Conservation (phyloP, 2,329 filamentous ascomycete species). For the Thermochaetoides dissita region DNA sequence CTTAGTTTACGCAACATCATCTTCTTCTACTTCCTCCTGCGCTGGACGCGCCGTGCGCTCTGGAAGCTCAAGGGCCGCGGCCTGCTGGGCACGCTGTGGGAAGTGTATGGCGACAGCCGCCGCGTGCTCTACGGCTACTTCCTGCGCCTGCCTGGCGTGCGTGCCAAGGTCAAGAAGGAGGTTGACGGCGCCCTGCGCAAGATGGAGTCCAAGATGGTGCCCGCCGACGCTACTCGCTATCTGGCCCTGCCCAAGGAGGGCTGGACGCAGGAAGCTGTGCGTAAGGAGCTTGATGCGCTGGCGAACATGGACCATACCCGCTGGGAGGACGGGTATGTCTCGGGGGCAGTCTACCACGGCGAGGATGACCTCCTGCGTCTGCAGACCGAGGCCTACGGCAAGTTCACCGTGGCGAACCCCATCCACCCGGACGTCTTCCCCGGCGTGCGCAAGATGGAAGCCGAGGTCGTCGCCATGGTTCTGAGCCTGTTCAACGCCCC, state of each 20-base stretch:
- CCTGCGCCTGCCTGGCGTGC: conserved; percentile 73
- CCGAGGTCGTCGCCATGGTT: conserved; percentile 93
- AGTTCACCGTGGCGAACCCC: conserved; percentile 90
- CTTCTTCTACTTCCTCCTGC: conserved; percentile 76
- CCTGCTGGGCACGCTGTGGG: conserved; percentile 60
- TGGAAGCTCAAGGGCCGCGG: conserved; percentile 84
- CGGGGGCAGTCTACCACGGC: conserved; percentile 91
- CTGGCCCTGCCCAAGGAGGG: conserved; percentile 69
- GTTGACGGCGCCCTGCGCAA: conserved; percentile 67
- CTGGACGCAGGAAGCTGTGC: conserved; percentile 65
- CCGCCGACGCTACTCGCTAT: conserved; percentile 57
- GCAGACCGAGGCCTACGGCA: conserved; percentile 84
- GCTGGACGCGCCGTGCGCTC: conserved; percentile 65
- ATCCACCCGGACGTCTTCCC: conserved; percentile 98
- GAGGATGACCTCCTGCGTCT: conserved; percentile 68
- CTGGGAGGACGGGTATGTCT: conserved; percentile 93
- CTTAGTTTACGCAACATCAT: conserved; percentile 46
- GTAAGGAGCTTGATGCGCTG: conserved; percentile 64
- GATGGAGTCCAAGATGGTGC: conserved; percentile 71
- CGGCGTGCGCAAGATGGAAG: conserved; percentile 97
- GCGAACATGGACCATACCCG: conserved; percentile 81
- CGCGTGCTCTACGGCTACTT: conserved; percentile 73
- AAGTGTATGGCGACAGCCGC: conserved; percentile 58
- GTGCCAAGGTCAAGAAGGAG: conserved; percentile 71
- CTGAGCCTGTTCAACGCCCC: conserved; percentile 81